Conservation (phyloP, 768 basidiomycete species). For the Lactifluus echinatus region DNA sequence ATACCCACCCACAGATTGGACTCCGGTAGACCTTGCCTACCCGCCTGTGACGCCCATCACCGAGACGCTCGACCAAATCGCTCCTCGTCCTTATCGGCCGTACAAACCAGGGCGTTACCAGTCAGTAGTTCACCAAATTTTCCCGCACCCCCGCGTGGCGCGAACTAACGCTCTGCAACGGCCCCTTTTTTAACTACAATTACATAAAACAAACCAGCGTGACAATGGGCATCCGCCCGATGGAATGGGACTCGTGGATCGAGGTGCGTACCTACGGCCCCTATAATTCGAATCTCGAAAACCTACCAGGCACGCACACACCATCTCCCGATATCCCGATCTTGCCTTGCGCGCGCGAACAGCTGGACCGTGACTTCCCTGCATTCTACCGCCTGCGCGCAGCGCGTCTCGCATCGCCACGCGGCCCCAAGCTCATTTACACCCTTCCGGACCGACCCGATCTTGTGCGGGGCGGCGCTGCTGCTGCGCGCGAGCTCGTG, state of each 20-base stretch:
- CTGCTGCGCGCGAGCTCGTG: slow-evolving; percentile 45
- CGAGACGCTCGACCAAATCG: slow-evolving; percentile 35
- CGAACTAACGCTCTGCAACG: neutral
- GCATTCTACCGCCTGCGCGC: slow-evolving; percentile 48
- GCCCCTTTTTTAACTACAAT: neutral
- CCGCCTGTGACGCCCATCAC: slow-evolving; percentile 38
- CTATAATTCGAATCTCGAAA: neutral
- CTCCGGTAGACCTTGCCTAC: slow-evolving; percentile 41
- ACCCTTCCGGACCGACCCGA: slow-evolving; percentile 28
- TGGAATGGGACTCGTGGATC: slow-evolving; percentile 69
- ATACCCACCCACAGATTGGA: slow-evolving; percentile 41
- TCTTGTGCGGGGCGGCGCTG: slow-evolving; percentile 26
- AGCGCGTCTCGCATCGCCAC: slow-evolving; percentile 41
- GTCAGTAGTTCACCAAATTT: slow-evolving; percentile 26
- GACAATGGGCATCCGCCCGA: slow-evolving; percentile 59
- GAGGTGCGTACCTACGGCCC: slow-evolving; percentile 35
- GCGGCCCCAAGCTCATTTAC: slow-evolving; percentile 39
- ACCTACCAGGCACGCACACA: too few relatives aligned
- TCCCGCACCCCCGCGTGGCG: neutral
- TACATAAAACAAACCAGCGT: slow-evolving; percentile 32
- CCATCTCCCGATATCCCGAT: too few relatives aligned
- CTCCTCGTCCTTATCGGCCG: slow-evolving; percentile 57
- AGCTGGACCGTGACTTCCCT: slow-evolving; percentile 53
- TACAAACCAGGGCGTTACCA: slow-evolving; percentile 56
- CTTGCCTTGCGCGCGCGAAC: too few relatives aligned